Evolutionary conservation across 208 protist genomes (phyloP).

Genomic region (Trypanosomatidae sp.): DNA sequence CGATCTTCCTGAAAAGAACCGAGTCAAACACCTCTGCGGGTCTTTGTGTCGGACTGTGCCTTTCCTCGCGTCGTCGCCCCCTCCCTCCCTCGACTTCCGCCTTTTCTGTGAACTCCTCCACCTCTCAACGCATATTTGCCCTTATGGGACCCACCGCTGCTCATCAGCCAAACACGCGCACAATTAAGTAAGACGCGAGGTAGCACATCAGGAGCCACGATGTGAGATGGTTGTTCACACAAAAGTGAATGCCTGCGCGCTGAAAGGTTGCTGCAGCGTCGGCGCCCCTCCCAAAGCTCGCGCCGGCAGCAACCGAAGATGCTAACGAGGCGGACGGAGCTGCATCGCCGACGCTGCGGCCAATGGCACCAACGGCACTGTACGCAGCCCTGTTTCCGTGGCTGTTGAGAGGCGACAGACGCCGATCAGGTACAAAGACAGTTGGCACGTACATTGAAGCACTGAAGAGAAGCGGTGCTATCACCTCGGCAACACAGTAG

Average conservation of each 20-base stretch:
- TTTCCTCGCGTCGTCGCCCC: background rate
- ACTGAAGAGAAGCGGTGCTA: slow-evolving; percentile 8
- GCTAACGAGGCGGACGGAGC: background rate
- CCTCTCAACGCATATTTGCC: background rate
- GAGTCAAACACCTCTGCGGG: background rate
- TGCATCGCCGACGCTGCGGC: background rate
- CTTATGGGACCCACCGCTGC: background rate
- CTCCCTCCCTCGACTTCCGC: background rate
- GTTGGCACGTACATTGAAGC: slow-evolving; percentile 3
- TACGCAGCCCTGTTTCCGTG: background rate
- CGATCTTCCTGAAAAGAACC: no score
- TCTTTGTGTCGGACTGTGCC: background rate
- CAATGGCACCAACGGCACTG: background rate
- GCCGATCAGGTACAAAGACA: background rate
- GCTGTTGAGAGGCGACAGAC: no score
- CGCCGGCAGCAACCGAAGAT: background rate
- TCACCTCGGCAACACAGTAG: slow-evolving; percentile 4
- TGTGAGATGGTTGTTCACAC: background rate
- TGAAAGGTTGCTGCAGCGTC: background rate
- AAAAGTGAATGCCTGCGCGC: background rate
- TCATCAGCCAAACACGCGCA: slow-evolving; percentile 2
- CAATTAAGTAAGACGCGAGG: slow-evolving; percentile 9
- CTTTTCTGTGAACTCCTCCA: background rate
- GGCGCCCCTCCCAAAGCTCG: background rate
- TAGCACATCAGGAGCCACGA: slow-evolving; percentile 13